Conservation (phyloP, 768 basidiomycete species). For the Suillus weaverae region DNA sequence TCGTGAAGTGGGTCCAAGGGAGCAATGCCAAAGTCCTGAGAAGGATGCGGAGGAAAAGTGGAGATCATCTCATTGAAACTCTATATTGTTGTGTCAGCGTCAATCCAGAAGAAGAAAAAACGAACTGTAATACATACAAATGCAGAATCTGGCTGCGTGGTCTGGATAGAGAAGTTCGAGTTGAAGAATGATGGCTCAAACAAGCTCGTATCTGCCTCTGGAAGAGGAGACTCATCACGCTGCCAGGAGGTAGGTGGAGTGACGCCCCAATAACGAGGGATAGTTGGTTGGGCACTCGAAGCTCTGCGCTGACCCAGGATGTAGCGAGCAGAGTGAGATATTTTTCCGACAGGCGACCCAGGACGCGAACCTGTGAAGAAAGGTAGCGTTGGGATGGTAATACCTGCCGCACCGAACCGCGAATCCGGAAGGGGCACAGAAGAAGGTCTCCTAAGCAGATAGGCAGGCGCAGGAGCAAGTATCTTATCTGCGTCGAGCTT, state of each 20-base stretch:
- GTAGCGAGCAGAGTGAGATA: conserved; percentile 43
- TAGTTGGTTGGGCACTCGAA: conserved; percentile 46
- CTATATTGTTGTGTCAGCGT: conserved; percentile 11
- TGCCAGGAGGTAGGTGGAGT: conserved; percentile 32
- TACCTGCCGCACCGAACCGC: conserved; percentile 30
- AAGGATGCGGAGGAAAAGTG: conserved; percentile 23
- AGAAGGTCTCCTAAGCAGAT: conserved; percentile 54
- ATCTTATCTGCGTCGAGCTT: conserved; percentile 40
- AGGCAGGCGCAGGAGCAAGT: conserved; percentile 21
- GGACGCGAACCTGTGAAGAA: conserved; percentile 41
- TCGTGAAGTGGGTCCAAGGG: conserved; percentile 29
- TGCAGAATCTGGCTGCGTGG: conserved; percentile 12
- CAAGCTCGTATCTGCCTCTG: conserved; percentile 47
- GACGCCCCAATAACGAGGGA: conserved; percentile 26
- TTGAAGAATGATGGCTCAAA: conserved; percentile 46
- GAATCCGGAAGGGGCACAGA: conserved; percentile 60
- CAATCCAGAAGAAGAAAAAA: accelerated
- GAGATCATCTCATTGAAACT: conserved; percentile 26
- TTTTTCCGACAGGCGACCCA: conserved; percentile 44
- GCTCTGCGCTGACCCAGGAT: conserved; percentile 48
- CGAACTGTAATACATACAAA: conserved; percentile 18
- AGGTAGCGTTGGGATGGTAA: conserved; percentile 44
- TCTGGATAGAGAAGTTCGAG: conserved; percentile 27
- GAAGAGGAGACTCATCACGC: conserved; percentile 47
- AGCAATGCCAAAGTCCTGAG: conserved; percentile 17